Evolutionary conservation across 139 green algal genomes (phyloP).

Genomic region (Closterium sp.): DNA sequence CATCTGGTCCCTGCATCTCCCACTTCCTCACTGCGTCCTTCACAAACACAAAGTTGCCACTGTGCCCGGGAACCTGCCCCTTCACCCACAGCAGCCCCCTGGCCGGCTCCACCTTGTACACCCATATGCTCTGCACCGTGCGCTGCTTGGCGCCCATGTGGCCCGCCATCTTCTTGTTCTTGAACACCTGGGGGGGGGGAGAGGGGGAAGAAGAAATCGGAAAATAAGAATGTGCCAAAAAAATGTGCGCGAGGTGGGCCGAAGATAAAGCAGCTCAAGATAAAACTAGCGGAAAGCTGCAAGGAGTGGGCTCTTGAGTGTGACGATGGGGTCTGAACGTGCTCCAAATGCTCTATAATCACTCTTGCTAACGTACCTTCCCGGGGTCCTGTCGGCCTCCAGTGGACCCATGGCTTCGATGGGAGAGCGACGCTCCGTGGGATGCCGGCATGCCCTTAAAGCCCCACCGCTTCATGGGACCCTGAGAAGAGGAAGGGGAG

Average conservation of each 20-base stretch:
- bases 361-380: too few relatives aligned
- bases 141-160: conserved; percentile 79
- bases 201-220: too few relatives aligned
- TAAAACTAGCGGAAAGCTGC: too few relatives aligned
- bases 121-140: conserved; percentile 63
- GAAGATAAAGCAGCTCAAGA: too few relatives aligned
- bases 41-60: conserved; percentile 47
- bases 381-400: conserved; percentile 58
- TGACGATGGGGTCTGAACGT: too few relatives aligned
- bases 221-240: too few relatives aligned
- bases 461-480: conserved; percentile 90
- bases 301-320: too few relatives aligned
- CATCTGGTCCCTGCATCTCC: conserved; percentile 1
- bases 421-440: conserved; percentile 82
- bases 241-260: too few relatives aligned
- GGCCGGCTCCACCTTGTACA: conserved; percentile 82
- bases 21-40: conserved; percentile 26
- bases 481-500: too few relatives aligned
- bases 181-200: conserved; percentile 68
- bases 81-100: conserved; percentile 88
- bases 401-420: conserved; percentile 62
- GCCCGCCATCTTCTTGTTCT: conserved; percentile 97
- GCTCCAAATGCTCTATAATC: too few relatives aligned
- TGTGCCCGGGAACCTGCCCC: conserved; percentile 49
- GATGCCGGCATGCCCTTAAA: conserved; percentile 77